Evolutionary conservation across 1,139 yeast genomes (phyloP), one percentile per base, ranked within the genome.

Genomic region (Kodamaea fungicola): DNA sequence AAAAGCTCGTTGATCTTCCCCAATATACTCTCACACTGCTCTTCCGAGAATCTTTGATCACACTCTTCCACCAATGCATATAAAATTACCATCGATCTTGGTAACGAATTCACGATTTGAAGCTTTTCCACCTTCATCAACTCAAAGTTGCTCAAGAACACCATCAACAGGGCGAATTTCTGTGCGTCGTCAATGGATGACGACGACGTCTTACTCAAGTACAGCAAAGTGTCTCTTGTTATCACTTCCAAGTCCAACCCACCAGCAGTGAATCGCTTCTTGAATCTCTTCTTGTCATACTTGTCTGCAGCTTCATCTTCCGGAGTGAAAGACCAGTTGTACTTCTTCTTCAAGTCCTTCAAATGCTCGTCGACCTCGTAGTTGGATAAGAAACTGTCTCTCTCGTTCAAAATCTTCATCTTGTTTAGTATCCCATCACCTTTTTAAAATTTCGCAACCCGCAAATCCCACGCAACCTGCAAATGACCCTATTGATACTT

Each of bases 31-130:
- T 77, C 75, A 39, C 84, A 71, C 41, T 78, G 73, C 1, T 77
- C 83, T 41, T 82, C 85, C 13, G 68, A 62, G 51, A 88, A 83
- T 46, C 97, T 69, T 47, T 77, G 81, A 49, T 90, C 97, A 58
- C 96, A 90, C 57, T 92, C 97, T 54, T 92, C 98, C 3, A 92
- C 80, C 30, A 90, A 67, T 0, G 92, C 72, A 57, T 80, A 88
- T 39, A 92, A 69, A 30, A 78, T 83, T 3, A 89, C 96, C 70
- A 87, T 64, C 2, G 89, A 78, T 34, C 83, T 67, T 1, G 97
- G 97, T 30, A 89, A 72, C 4, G 80, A 68, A 59, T 92, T 90
- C 41, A 89, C 74, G 27, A 92, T 77, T 60, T 90, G 97, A 30
- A 92, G 65, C 51, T 83, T 80, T 55, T 92, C 98, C 13, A 86